phyloP scores from a whole-genome alignment of 352 stramenopile species.

The Phytophthora lateralis region DNA sequence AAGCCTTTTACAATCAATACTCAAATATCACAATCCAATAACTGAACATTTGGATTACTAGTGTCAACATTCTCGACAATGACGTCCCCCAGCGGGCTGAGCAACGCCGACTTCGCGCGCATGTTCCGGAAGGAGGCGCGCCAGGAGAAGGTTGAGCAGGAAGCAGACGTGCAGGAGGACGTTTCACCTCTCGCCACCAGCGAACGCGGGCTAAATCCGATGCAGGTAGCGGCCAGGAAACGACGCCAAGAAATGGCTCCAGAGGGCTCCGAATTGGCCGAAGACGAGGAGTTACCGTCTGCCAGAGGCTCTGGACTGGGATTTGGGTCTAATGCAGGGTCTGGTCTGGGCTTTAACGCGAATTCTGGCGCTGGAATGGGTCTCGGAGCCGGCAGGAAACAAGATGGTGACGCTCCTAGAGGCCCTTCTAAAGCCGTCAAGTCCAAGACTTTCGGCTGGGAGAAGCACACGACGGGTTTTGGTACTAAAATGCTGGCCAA shows the following conservation, averaged over 20 bases:
- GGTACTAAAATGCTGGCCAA: conserved; percentile 95
- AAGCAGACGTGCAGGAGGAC: neutral
- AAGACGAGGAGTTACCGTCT: neutral
- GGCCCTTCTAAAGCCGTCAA: conserved; percentile 12
- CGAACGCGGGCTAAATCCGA: conserved; percentile 18
- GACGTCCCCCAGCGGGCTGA: too few relatives aligned
- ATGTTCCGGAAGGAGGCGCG: conserved; percentile 60
- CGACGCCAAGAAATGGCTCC: conserved; percentile 29
- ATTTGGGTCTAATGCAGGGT: neutral
- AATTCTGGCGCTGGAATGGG: conserved; percentile 25
- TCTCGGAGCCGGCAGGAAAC: conserved; percentile 3
- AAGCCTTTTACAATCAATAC: too few relatives aligned
- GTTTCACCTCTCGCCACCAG: neutral
- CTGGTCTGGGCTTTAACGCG: conserved; percentile 24
- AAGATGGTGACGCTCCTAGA: conserved; percentile 6
- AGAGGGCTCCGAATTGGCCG: conserved; percentile 2
- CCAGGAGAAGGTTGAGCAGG: conserved; percentile 9
- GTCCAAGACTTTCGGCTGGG: conserved; percentile 75
- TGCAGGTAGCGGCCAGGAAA: conserved; percentile 21
- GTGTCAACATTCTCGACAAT: too few relatives aligned
- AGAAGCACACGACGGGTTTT: conserved; percentile 97
- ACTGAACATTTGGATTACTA: too few relatives aligned
- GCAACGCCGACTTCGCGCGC: too few relatives aligned
- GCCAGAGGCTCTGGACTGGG: conserved; percentile 2
- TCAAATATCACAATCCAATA: too few relatives aligned